A percentile compares a stretch with the other conserved stretches of the same genome.
Conservation (phyloP, 2,329 filamentous ascomycete species). For the Raffaelea arxii region DNA sequence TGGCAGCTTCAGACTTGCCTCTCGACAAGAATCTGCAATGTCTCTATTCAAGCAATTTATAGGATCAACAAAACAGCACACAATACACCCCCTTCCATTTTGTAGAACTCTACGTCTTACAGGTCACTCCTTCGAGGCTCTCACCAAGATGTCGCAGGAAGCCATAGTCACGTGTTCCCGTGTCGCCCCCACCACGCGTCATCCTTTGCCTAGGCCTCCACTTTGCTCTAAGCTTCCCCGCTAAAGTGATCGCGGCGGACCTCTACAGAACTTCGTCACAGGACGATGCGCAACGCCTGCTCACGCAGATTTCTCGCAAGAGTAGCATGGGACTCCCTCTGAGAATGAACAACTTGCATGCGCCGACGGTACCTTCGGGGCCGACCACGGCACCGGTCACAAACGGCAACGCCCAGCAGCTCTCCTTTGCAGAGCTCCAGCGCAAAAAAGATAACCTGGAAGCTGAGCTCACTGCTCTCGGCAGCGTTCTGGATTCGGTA, state of each 20-base stretch:
- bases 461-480: constrained; percentile 74
- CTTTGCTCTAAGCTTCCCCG: not conserved
- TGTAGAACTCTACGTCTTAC: too few species aligned
- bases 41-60: too few species aligned
- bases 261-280: too few species aligned
- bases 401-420: constrained; percentile 52
- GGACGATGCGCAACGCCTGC: too few species aligned
- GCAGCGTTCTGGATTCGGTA: constrained; percentile 82
- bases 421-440: constrained; percentile 72
- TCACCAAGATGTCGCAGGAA: too few species aligned
- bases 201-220: constrained; percentile 9
- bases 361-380: constrained; percentile 60
- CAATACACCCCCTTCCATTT: too few species aligned
- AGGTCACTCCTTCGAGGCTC: too few species aligned
- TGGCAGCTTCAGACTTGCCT: too few species aligned
- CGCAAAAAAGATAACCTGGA: constrained; percentile 77
- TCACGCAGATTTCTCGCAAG: too few species aligned
- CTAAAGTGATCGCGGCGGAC: not conserved
- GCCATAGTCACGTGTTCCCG: too few species aligned
- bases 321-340: constrained; percentile 24
- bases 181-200: constrained; percentile 6
- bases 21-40: too few species aligned
- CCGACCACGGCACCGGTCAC: constrained; percentile 52
- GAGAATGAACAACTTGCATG: constrained; percentile 47
- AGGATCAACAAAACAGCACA: too few species aligned